Base-by-base conservation (phyloP, 2,329 filamentous ascomycete genomes). In the Madurella mycetomatis region DNA sequence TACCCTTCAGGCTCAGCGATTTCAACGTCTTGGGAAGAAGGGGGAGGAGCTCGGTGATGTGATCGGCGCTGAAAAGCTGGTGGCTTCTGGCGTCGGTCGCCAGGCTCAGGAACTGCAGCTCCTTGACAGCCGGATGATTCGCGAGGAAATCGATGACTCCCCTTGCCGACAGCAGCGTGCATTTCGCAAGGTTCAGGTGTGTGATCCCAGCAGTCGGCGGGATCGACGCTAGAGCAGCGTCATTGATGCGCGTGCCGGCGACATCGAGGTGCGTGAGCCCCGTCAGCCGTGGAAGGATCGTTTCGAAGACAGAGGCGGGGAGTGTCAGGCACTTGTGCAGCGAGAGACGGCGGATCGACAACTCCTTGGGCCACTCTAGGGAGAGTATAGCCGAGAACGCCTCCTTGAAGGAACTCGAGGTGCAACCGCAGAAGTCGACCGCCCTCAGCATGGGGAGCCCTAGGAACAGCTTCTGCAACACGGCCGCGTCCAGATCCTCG, bases 251-350 rank as follows among this genome's bases (percentile, higher is more conserved):
- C 1, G 88, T 92, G 61, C 88, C 87, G 9, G 86, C 83, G n/a
- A 92, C 77, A 65, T 94, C 89, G 39, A 94, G 80, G 66, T 92
- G 88, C 1, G 88, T 92, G 51, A 91, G 73, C 51, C 80, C 76
- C 25, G 75, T 69, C 46, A 92, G 75, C n/a, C 83, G 82, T n/a
- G 88, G 86, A 11, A 94, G 75, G 15, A 92, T 73, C 2, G 74
- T 76, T 64, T 88, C 85, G 64, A 89, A 90, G 43, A 87, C 79
- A 0, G 77, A 71, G 1, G 85, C 74, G 2, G 87, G 81, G 4
- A 94, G 76, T 47, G 82, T 86, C 58, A 85, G 82, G 69, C 88
- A 92, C 73, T 90, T 88, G 72, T 94, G 89, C 52, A 94, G 76
- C 32, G 87, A 90, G 15, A 94, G 69, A 25, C 87, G 82, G 58